Percentiles rank a stretch among this genome's conserved stretches.
These are phyloP conservation scores for Globisporangium rhizosaccharum DNA, from an alignment of 352 stramenopile species.

Conservation along the genomic window DNA sequence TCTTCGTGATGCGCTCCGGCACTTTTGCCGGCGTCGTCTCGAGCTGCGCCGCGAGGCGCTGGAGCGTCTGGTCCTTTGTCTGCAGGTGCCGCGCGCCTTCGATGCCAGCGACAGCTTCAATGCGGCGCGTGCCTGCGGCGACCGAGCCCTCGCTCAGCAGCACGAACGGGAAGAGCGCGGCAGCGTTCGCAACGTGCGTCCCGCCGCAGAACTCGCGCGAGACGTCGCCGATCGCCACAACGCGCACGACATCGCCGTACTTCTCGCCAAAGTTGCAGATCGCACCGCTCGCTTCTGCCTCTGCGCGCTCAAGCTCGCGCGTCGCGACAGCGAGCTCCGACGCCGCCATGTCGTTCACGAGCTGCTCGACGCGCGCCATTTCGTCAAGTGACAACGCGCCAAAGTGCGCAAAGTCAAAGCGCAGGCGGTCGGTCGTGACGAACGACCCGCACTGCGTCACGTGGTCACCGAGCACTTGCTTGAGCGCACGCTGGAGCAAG, in stretches of 20 bases:
- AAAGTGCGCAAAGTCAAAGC: conserved; percentile 85
- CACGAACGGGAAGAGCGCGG: conserved; percentile 61
- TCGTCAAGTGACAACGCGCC: conserved; percentile 54
- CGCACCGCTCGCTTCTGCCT: conserved; percentile 55
- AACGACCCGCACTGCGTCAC: conserved; percentile 69
- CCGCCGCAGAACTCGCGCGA: conserved; percentile 77
- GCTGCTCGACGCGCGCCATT: conserved; percentile 44
- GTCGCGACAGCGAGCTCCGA: conserved; percentile 33
- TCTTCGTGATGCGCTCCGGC: conserved; percentile 51
- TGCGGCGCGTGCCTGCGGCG: conserved; percentile 66
- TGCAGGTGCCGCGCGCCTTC: conserved; percentile 53
- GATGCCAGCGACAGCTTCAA: conserved; percentile 54
- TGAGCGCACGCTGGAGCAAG: conserved; percentile 64
- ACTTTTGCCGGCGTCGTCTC: conserved; percentile 62
- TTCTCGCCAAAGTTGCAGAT: conserved; percentile 84
- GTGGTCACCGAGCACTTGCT: conserved; percentile 59
- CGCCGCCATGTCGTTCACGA: conserved; percentile 54
- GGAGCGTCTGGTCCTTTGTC: conserved; percentile 44
- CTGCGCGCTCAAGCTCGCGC: conserved; percentile 30
- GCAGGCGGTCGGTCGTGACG: conserved; percentile 52
- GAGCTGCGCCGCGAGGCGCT: conserved; percentile 41
- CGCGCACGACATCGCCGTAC: conserved; percentile 72
- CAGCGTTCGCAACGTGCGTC: conserved; percentile 50
- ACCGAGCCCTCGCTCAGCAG: conserved; percentile 75
- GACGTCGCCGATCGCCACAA: conserved; percentile 54